These are phyloP conservation scores for Beauveria rudraprayagi DNA, from an alignment of 2,329 filamentous ascomycete species.

Conservation along the genomic window DNA sequence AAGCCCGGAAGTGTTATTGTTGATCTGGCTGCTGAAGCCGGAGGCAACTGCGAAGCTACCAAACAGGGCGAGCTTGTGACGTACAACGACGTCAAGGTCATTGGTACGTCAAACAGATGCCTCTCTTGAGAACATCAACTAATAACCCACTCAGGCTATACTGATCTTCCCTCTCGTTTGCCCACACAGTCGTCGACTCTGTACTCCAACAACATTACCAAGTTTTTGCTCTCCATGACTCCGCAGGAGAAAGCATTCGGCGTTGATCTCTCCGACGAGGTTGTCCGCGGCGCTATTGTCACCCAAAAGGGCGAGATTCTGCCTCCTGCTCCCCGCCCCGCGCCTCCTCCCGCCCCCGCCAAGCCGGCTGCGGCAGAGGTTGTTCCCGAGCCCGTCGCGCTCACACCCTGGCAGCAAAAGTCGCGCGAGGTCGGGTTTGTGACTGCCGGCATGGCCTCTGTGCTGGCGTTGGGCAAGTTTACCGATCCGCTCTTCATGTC, in stretches of 20 bases:
- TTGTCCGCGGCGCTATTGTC: constrained; percentile 77
- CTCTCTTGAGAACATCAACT: constrained; percentile 13
- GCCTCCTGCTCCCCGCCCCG: constrained; percentile 64
- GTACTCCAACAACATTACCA: constrained; percentile 91
- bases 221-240: constrained; percentile 74
- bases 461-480: constrained; percentile 68
- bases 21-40: constrained; percentile 79
- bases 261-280: constrained; percentile 74
- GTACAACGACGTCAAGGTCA: constrained; percentile 74
- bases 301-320: constrained; percentile 70
- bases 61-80: constrained; percentile 61
- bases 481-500: constrained; percentile 81
- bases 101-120: constrained; percentile 47
- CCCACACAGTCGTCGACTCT: constrained; percentile 84
- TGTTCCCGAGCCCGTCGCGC: constrained; percentile 44
- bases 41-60: constrained; percentile 81
- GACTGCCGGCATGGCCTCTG: constrained; percentile 69
- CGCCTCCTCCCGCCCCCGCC: constrained; percentile 44
- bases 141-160: constrained; percentile 52
- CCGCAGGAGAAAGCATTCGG: constrained; percentile 73
- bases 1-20: constrained; percentile 84
- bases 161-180: constrained; percentile 76
- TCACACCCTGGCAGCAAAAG: constrained; percentile 77
- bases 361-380: constrained; percentile 38
- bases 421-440: constrained; percentile 67